Conservation (phyloP, 352 stramenopile species). For the Phytophthora gonapodyides region DNA sequence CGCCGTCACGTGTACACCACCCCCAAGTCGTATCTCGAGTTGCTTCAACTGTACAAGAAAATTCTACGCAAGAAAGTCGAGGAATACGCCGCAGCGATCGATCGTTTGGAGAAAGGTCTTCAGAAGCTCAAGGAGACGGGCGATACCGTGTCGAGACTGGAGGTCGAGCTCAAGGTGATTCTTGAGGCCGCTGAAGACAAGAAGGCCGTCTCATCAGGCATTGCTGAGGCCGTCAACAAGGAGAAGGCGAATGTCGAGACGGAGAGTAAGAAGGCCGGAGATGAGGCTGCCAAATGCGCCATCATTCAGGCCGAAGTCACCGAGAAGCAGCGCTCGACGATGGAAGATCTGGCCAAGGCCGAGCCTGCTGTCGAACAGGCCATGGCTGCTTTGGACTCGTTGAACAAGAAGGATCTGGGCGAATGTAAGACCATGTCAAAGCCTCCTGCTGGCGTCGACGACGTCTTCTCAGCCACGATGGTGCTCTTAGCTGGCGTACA, state of each 20-base stretch:
- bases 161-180: slow-evolving; percentile 95
- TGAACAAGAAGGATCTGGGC: slow-evolving; percentile 97
- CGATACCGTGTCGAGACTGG: slow-evolving; percentile 92
- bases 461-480: slow-evolving; percentile 95
- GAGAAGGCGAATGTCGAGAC: slow-evolving; percentile 96
- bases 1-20: slow-evolving; percentile 95
- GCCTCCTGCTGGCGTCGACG: slow-evolving; percentile 93
- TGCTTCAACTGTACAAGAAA: slow-evolving; percentile 95
- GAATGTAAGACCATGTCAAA: slow-evolving; percentile 98
- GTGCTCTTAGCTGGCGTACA: slow-evolving; percentile 94
- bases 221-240: slow-evolving; percentile 95
- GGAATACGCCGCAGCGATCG: slow-evolving; percentile 89
- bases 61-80: slow-evolving; percentile 92
- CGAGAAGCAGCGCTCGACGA: slow-evolving; percentile 90
- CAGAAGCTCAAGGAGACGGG: slow-evolving; percentile 94
- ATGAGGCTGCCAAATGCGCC: slow-evolving; percentile 93
- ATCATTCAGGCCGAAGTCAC: slow-evolving; percentile 94
- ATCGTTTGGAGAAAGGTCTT: slow-evolving; percentile 92
- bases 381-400: slow-evolving; percentile 96
- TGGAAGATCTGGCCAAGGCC: slow-evolving; percentile 93
- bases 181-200: slow-evolving; percentile 96
- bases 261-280: slow-evolving; percentile 93
- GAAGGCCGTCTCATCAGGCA: slow-evolving; percentile 93
- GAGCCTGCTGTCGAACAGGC: slow-evolving; percentile 94
- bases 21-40: slow-evolving; percentile 95